Base-by-base conservation (phyloP, 2,329 filamentous ascomycete species). In the Aspergillus glaucus region DNA sequence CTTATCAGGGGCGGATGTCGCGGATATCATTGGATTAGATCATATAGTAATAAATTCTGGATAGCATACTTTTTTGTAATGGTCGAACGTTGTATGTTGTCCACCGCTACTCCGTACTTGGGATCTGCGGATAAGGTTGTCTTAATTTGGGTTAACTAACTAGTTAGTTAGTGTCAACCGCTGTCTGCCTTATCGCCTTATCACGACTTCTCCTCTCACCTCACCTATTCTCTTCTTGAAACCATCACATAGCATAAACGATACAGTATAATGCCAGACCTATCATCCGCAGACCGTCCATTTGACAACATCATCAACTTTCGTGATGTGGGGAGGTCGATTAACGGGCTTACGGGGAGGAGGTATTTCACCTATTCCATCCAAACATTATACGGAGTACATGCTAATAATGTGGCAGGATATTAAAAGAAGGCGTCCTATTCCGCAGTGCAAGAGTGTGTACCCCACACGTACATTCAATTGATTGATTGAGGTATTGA, bases 221-320 rank as follows among this genome's bases (percentile, higher is more conserved):
- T 57, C 58, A 50, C 37, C 37, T 12, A 40, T 22, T 2, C n/a
- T 7, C 34, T 36, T 15, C 6, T 17, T 17, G 2, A n/a, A 36
- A 2, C 6, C 15, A 36, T 17, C 9, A 12, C 26, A 12, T 10
- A 10, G 3, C 5, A 36, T 14, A 19, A 39, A 6, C 12, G 9
- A 15, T 19, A 40, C 37, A 40, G 12, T 15, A 40, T 57, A 36
- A 64, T 62, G 50, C 53, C 66, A 28, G 64, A 67, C 48, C 62
- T 67, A 45, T 62, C 58, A 50, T 64, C 64, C 3, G 58, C 62
- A 30, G 62, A 66, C 47, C 61, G 64, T 5, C 62, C 63, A 1
- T 72, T 85, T 55, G 74, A 83, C 50, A 78, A 77, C 46, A 76
- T 91, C 45, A 70, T 85, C 58, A 92, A 92, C 66, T 88, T 91